Evolutionary conservation across 257 asterid genomes (phyloP), one percentile per base, ranked within the genome.

Genomic region (Solanum paucissectum): DNA sequence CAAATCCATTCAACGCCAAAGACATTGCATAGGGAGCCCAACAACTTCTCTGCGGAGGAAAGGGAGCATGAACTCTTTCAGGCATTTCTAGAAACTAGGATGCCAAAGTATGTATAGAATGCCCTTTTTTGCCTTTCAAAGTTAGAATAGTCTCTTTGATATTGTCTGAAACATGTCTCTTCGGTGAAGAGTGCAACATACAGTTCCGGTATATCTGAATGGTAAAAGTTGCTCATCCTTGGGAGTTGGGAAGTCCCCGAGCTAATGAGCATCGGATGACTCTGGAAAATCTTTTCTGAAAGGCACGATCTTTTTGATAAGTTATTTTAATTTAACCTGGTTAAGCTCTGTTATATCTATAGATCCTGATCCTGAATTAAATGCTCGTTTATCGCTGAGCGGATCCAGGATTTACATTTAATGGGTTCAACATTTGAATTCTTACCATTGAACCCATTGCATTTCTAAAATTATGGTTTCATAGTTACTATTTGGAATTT

Each of bases 1-100:
- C 96, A 94, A 36, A 13, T 58, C 55, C 58, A 76, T 91, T 72
- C 94, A 29, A 89, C 90, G 62, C 93, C 93, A 7, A 88, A 84
- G 8, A 87, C 96, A 29, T 60, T 40, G 38, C 86, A 40, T 79
- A 91, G 90, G 90, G 89, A 90, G 87, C 98, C 94, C 7, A 87
- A 29, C 38, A 91, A 91, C 23, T 90, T 90, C 87, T 91, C 95
- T 72, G 58, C 87, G 23, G 66, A 91, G 88, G 93, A 96, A 89
- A 89, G 92, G 84, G 98, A 96, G 79, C 89, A 40, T 38, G 87
- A 91, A 86, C 95, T 95, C 88, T 91, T 91, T 76, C 90, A 87
- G 85, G 89, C 89, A 38, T 93, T 91, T 87, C 86, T 91, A 8
- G 91, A 88, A 86, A 68, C 95, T 27, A 91, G 93, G 87, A 89